phyloP scores from a whole-genome alignment of 2,329 filamentous ascomycete genomes.

The Fusarium sp. region DNA sequence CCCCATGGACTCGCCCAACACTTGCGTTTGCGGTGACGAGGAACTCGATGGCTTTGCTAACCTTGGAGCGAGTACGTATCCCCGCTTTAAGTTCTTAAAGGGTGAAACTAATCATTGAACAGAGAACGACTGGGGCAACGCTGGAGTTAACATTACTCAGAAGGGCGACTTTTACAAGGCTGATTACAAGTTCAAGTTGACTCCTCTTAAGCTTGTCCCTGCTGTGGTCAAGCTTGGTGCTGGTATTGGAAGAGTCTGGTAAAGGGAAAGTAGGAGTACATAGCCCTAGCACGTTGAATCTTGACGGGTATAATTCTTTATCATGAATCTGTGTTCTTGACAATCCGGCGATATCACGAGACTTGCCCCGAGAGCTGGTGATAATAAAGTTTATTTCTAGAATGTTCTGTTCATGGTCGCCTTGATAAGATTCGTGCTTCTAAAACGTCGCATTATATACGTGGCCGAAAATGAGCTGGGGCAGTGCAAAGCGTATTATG shows the following conservation, averaged over 20 bases:
- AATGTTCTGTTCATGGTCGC: background rate
- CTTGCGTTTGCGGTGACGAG: conserved; percentile 62
- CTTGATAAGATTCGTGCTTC: background rate
- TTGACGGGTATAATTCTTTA: background rate
- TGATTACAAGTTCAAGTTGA: conserved; percentile 61
- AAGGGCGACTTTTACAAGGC: conserved; percentile 61
- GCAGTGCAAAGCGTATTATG: background rate
- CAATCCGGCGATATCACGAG: background rate
- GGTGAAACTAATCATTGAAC: conserved; percentile 28
- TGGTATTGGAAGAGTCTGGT: conserved; percentile 57
- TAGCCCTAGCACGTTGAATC: background rate
- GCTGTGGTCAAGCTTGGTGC: conserved; percentile 56
- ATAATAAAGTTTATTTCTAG: background rate
- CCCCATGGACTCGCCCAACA: conserved; percentile 66
- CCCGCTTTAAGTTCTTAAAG: conserved; percentile 1
- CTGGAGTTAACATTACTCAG: conserved; percentile 63
- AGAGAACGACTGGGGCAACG: conserved; percentile 60
- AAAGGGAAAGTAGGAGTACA: background rate
- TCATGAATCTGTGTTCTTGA: no score
- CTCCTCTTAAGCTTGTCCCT: conserved; percentile 56
- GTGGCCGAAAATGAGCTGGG: background rate
- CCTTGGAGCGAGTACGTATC: conserved; percentile 60
- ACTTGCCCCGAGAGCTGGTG: background rate
- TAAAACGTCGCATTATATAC: background rate
- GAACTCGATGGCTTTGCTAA: conserved; percentile 67